phyloP scores from a whole-genome alignment of 2,329 filamentous ascomycete genomes.

The Curvularia hawaiiensis region DNA sequence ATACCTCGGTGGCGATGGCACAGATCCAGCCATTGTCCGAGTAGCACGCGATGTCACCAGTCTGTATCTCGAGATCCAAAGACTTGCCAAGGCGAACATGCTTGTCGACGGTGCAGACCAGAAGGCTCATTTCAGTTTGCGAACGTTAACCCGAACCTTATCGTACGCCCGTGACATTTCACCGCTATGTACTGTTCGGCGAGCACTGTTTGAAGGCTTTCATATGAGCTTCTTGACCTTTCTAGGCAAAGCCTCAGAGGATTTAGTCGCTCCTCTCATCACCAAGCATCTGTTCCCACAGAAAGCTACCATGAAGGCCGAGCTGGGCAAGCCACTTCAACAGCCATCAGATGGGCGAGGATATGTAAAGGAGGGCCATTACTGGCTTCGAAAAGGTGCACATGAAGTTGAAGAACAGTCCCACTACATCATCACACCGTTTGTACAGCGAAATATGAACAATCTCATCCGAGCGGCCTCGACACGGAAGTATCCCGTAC shows the following conservation, averaged over 20 bases:
- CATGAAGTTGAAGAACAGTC: slow-evolving; percentile 70
- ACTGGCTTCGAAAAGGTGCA: slow-evolving; percentile 84
- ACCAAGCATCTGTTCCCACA: slow-evolving; percentile 77
- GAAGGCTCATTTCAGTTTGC: slow-evolving; percentile 94
- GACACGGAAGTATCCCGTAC: slow-evolving; percentile 86
- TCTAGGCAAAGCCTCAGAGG: slow-evolving; percentile 80
- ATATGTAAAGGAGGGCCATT: slow-evolving; percentile 86
- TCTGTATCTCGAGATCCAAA: slow-evolving; percentile 87
- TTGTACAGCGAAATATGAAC: slow-evolving; percentile 91
- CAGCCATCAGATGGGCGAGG: slow-evolving; percentile 75
- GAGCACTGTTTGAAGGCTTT: slow-evolving; percentile 92
- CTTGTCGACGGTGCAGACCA: slow-evolving; percentile 95
- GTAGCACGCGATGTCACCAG: slow-evolving; percentile 80
- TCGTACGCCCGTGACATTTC: slow-evolving; percentile 87
- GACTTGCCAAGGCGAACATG: slow-evolving; percentile 77
- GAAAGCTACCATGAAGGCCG: slow-evolving; percentile 69
- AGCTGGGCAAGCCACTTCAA: slow-evolving; percentile 78
- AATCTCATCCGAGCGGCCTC: slow-evolving; percentile 94
- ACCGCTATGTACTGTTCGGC: slow-evolving; percentile 79
- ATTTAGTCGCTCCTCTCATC: slow-evolving; percentile 77
- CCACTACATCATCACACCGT: slow-evolving; percentile 96
- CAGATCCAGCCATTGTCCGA: slow-evolving; percentile 69
- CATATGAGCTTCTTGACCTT: slow-evolving; percentile 97
- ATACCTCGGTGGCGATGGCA: slow-evolving; percentile 74
- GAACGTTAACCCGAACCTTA: slow-evolving; percentile 88